Evolutionary conservation across 2,329 filamentous ascomycete genomes (phyloP).

Genomic region (Rhynchosporium secalis): DNA sequence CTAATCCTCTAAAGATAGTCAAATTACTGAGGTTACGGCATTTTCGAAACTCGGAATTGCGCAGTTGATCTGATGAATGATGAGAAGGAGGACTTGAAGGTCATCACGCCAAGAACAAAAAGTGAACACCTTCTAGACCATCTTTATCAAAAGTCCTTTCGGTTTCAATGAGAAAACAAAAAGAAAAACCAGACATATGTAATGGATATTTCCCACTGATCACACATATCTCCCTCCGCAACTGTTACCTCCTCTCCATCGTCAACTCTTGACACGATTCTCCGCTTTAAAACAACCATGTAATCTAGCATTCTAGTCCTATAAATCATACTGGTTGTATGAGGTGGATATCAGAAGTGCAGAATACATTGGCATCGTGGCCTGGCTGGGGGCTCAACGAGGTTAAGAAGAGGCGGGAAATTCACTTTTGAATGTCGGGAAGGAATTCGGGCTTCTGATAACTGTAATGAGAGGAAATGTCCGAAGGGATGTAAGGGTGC

Average conservation of each 20-base stretch:
- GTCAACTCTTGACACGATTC: constrained; percentile 43
- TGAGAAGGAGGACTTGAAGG: no score
- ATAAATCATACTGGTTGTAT: constrained; percentile 41
- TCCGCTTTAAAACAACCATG: constrained; percentile 42
- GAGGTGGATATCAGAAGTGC: constrained; percentile 24
- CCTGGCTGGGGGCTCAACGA: constrained; percentile 40
- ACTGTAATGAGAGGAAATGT: constrained; percentile 38
- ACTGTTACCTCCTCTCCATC: constrained; percentile 43
- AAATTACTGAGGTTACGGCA: not conserved
- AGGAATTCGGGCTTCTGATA: constrained; percentile 32
- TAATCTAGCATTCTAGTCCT: constrained; percentile 46
- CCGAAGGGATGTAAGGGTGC: constrained; percentile 37
- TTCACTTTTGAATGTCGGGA: constrained; percentile 38
- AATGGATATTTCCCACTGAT: constrained; percentile 46
- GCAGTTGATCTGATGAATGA: no score
- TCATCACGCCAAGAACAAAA: no score
- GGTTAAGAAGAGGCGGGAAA: not conserved
- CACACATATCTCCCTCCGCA: constrained; percentile 42
- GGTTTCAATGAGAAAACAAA: not conserved
- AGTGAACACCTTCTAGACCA: not conserved
- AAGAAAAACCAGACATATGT: not conserved
- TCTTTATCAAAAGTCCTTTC: not conserved
- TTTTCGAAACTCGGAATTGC: not conserved
- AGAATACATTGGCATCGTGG: constrained; percentile 40
- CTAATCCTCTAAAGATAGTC: constrained; percentile 43